Conservation (phyloP, 164 flowering plant genomes). For the Nelumbo lutea region DNA sequence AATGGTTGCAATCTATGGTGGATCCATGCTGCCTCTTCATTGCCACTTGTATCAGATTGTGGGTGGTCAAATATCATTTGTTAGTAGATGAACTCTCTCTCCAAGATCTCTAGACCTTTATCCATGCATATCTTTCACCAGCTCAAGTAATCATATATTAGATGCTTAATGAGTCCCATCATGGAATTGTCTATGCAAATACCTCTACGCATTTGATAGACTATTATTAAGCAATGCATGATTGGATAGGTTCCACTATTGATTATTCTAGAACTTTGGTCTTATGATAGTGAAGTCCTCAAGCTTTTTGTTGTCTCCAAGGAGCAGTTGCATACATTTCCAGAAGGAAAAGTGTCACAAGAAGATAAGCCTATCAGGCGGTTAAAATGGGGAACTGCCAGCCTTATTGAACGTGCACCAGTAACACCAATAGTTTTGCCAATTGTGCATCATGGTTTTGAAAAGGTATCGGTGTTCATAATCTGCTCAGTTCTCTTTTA, state of each 20-base stretch:
- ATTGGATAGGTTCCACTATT: neutral
- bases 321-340: constrained; percentile 89
- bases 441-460: constrained; percentile 80
- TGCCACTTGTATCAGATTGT: neutral
- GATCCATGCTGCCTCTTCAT: neutral
- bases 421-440: constrained; percentile 90
- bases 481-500: neutral
- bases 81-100: too few relatives aligned
- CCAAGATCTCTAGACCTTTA: too few relatives aligned
- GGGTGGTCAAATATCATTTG: neutral
- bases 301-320: constrained; percentile 19
- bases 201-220: neutral
- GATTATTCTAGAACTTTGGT: constrained; percentile 3
- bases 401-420: constrained; percentile 86
- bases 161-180: neutral
- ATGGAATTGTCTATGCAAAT: neutral
- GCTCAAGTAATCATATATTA: neutral
- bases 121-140: too few relatives aligned
- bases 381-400: constrained; percentile 98
- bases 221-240: neutral
- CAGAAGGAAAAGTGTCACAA: constrained; percentile 90
- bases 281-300: constrained; percentile 8
- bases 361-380: constrained; percentile 70
- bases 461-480: constrained; percentile 45
- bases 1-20: neutral